A percentile compares a stretch with the other conserved stretches of the same genome.
These are phyloP conservation scores for Petasospora fabianii DNA, from an alignment of 1,139 yeast genomes.

Conservation along the genomic window DNA sequence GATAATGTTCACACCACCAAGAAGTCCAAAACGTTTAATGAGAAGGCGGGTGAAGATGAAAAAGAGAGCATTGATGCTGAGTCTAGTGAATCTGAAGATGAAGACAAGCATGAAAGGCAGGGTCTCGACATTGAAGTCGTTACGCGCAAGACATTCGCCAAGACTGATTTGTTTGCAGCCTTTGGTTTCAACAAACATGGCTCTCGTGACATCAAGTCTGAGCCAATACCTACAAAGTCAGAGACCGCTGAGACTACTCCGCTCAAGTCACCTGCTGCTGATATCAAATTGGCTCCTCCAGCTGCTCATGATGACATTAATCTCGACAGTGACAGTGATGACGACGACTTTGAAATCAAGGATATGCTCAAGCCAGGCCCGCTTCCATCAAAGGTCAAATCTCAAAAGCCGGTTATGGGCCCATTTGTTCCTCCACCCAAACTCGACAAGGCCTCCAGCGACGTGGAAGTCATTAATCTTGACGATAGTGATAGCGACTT, in stretches of 20 bases:
- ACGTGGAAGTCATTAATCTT: slow-evolving; percentile 14
- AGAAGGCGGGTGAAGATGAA: slow-evolving; percentile 5
- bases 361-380: slow-evolving; percentile 5
- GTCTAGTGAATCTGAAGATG: slow-evolving; percentile 3
- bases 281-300: not conserved
- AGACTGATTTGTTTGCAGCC: slow-evolving; percentile 19
- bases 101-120: slow-evolving; percentile 5
- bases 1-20: slow-evolving; percentile 1
- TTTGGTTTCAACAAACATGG: slow-evolving; percentile 15
- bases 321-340: slow-evolving; percentile 13
- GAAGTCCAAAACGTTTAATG: slow-evolving; percentile 4
- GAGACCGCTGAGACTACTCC: slow-evolving; percentile 15
- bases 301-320: slow-evolving; percentile 2
- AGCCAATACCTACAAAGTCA: not conserved
- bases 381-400: not conserved
- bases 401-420: not conserved
- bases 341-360: slow-evolving; percentile 13
- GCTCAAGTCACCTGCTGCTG: slow-evolving; percentile 5
- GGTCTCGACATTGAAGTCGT: slow-evolving; percentile 11
- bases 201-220: not conserved
- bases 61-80: slow-evolving; percentile 1
- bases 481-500: slow-evolving; percentile 20
- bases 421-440: slow-evolving; percentile 1
- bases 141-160: slow-evolving; percentile 18
- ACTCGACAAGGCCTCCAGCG: slow-evolving; percentile 5